A percentile compares a stretch with the other conserved stretches of the same genome.
Conservation (phyloP, 2,329 filamentous ascomycete species). For the Chaetothyriales sp. region DNA sequence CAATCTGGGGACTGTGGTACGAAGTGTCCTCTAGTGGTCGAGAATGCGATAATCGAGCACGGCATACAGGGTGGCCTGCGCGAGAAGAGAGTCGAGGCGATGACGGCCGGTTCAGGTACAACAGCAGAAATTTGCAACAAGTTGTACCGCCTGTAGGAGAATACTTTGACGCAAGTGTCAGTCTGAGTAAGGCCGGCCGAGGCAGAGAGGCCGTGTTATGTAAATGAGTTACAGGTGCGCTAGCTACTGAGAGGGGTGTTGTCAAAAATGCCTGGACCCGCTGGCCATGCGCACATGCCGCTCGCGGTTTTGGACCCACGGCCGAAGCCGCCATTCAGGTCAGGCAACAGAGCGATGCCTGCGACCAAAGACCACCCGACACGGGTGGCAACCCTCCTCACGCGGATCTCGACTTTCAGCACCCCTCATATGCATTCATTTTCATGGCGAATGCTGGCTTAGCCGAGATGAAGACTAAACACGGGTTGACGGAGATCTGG, state of each 20-base stretch:
- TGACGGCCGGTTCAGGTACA: slow-evolving; percentile 49
- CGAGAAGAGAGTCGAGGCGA: slow-evolving; percentile 38
- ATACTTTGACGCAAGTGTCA: no score
- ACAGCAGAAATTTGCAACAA: slow-evolving; percentile 46
- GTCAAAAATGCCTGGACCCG: slow-evolving; percentile 34
- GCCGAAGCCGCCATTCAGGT: slow-evolving; percentile 45
- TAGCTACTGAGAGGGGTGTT: background rate
- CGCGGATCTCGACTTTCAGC: no score
- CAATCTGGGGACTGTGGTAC: slow-evolving; percentile 44
- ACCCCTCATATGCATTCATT: no score
- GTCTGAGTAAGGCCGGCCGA: no score
- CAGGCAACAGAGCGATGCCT: slow-evolving; percentile 45
- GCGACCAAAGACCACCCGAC: slow-evolving; percentile 25
- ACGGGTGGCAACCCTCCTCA: no score
- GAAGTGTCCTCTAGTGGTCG: slow-evolving; percentile 41
- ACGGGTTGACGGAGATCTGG: no score
- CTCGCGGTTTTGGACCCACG: slow-evolving; percentile 41
- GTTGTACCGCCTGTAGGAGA: slow-evolving; percentile 38
- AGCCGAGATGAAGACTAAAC: no score
- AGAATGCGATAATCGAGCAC: slow-evolving; percentile 41
- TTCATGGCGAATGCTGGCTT: no score
- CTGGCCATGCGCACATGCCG: slow-evolving; percentile 25
- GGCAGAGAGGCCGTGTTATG: no score
- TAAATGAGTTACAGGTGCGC: no score
- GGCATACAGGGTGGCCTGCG: slow-evolving; percentile 43